Percentiles rank a stretch among this genome's conserved stretches.
Evolutionary conservation across 768 basidiomycete genomes (phyloP).

Genomic region (Artomyces pyxidatus): DNA sequence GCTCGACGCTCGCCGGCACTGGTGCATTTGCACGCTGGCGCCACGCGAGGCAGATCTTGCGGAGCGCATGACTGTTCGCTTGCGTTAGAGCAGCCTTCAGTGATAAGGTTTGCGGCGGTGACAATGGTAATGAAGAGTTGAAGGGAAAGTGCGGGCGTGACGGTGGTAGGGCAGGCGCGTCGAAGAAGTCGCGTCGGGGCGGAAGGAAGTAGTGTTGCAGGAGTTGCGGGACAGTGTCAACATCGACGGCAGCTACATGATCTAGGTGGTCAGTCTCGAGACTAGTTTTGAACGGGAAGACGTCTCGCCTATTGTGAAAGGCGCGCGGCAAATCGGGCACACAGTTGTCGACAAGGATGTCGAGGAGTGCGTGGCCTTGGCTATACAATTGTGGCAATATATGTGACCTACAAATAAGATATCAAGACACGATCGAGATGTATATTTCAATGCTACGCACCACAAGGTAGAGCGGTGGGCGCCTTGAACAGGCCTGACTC

Average conservation of each 20-base stretch:
- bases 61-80: neutral
- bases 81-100: neutral
- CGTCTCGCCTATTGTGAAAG: neutral
- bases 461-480: neutral
- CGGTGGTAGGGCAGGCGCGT: neutral
- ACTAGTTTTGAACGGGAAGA: neutral
- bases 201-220: neutral
- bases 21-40: neutral
- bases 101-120: neutral
- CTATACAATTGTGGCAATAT: neutral
- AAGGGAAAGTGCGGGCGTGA: neutral
- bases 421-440: neutral
- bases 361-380: neutral
- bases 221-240: neutral
- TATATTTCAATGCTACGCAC: neutral
- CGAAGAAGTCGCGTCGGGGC: neutral
- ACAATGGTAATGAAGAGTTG: neutral
- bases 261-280: neutral
- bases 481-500: neutral
- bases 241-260: neutral
- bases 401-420: neutral
- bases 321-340: neutral
- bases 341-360: neutral
- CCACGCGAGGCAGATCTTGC: neutral
- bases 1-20: neutral